A percentile compares a stretch with the other conserved stretches of the same genome.
Evolutionary conservation across 2,329 filamentous ascomycete species (phyloP).

Genomic region (Xylaria multiplex): DNA sequence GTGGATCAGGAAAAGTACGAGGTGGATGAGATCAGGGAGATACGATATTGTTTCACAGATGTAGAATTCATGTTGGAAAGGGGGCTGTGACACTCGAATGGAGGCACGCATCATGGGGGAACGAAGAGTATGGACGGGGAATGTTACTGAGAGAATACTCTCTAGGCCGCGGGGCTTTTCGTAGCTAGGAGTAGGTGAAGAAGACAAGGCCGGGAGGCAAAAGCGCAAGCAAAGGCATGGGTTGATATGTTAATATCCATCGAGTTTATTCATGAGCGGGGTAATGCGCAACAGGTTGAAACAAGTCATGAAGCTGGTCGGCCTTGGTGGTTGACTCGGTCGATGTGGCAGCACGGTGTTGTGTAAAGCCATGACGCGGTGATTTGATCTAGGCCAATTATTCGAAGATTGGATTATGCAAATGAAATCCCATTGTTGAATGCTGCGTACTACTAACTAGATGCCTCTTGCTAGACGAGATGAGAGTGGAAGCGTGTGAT

Average conservation of each 20-base stretch:
- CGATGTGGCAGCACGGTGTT: background rate
- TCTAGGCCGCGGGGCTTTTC: conserved; percentile 10
- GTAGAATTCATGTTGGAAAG: conserved; percentile 6
- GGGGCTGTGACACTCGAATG: background rate
- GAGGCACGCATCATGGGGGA: conserved; percentile 23
- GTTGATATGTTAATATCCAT: conserved; percentile 28
- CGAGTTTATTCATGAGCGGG: conserved; percentile 22
- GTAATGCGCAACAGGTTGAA: conserved; percentile 19
- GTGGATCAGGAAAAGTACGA: conserved; percentile 37
- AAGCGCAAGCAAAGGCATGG: conserved; percentile 31
- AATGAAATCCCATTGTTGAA: too few species aligned
- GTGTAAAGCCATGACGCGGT: too few species aligned
- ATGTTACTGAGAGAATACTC: conserved; percentile 3
- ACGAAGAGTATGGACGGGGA: conserved; percentile 9
- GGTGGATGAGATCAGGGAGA: conserved; percentile 21
- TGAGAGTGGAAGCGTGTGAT: too few species aligned
- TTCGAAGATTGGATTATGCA: too few species aligned
- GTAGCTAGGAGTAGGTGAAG: conserved; percentile 15
- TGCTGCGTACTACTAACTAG: too few species aligned
- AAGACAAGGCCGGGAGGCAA: conserved; percentile 14
- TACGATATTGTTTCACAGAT: conserved; percentile 16
- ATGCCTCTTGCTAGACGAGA: too few species aligned
- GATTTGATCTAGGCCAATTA: background rate
- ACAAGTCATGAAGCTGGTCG: conserved; percentile 10
- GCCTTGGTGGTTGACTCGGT: background rate